Percentiles rank a stretch among this genome's conserved stretches.
These are phyloP conservation scores for Starmerella potacharoeniae DNA, from an alignment of 805 yeast species.

Conservation along the genomic window DNA sequence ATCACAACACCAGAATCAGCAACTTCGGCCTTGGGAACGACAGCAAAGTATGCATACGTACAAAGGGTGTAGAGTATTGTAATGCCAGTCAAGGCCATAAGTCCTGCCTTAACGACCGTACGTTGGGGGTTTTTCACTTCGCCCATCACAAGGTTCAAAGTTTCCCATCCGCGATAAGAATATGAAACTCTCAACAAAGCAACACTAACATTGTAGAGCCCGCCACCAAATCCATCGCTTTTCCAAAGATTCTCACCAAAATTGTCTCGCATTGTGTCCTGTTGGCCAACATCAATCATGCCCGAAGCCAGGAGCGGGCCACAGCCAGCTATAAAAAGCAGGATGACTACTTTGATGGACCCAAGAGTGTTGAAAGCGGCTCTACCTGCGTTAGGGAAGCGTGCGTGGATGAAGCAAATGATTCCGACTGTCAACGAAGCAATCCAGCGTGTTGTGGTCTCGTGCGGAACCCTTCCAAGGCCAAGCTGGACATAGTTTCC, in stretches of 20 bases:
- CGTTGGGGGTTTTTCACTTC: slow-evolving; percentile 47
- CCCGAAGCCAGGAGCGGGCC: slow-evolving; percentile 34
- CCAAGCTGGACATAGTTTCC: slow-evolving; percentile 46
- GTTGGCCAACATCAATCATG: slow-evolving; percentile 25
- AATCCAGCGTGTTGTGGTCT: slow-evolving; percentile 34
- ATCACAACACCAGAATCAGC: slow-evolving; percentile 47
- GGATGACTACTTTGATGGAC: slow-evolving; percentile 40
- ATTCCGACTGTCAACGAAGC: slow-evolving; percentile 38
- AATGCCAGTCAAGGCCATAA: slow-evolving; percentile 43
- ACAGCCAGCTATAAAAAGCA: slow-evolving; percentile 38
- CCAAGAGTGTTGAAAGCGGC: slow-evolving; percentile 45
- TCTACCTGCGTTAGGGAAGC: slow-evolving; percentile 41
- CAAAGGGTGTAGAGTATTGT: slow-evolving; percentile 47
- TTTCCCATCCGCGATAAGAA: slow-evolving; percentile 62
- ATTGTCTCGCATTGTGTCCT: slow-evolving; percentile 26
- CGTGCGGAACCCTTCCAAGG: slow-evolving; percentile 32
- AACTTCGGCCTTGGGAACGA: slow-evolving; percentile 35
- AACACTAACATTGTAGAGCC: slow-evolving; percentile 42
- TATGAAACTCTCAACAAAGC: slow-evolving; percentile 50
- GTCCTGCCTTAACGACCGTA: slow-evolving; percentile 50
- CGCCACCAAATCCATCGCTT: slow-evolving; percentile 33
- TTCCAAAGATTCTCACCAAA: slow-evolving; percentile 33
- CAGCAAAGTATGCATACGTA: slow-evolving; percentile 46
- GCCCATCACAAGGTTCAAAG: slow-evolving; percentile 50
- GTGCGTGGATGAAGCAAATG: slow-evolving; percentile 35